A percentile compares a stretch with the other conserved stretches of the same genome.
Conservation (phyloP, 2,329 filamentous ascomycete genomes). For the Aplosporella prunicola region DNA sequence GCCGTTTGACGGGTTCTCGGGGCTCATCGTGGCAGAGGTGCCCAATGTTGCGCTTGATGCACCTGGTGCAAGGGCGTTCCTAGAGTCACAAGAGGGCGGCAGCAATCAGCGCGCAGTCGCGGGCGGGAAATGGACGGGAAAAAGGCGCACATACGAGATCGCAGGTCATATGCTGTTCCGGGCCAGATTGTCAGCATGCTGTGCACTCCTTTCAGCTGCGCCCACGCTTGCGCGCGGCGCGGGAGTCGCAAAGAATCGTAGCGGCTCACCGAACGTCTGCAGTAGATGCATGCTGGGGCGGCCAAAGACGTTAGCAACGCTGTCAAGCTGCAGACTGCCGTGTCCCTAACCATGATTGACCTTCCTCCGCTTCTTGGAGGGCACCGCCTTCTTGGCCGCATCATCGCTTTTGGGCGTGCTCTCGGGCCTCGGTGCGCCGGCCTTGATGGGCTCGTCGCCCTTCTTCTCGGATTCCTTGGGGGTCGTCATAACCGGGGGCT, state of each 20-base stretch:
- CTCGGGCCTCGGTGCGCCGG: constrained; percentile 18
- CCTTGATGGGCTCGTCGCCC: constrained; percentile 18
- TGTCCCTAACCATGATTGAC: constrained; percentile 41
- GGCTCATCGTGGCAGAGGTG: constrained; percentile 98
- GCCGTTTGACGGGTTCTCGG: constrained; percentile 73
- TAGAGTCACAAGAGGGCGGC: constrained; percentile 34
- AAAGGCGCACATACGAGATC: constrained; percentile 35
- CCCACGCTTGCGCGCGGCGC: constrained; percentile 3
- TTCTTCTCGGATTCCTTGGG: constrained; percentile 22
- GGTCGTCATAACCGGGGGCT: constrained; percentile 24
- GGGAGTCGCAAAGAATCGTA: constrained; percentile 12
- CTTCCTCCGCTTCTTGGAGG: constrained; percentile 42
- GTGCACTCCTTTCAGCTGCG: constrained; percentile 12
- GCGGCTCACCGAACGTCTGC: constrained; percentile 41
- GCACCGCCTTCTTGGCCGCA: constrained; percentile 14
- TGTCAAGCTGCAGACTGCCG: constrained; percentile 19
- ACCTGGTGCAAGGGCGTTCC: constrained; percentile 94
- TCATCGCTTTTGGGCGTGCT: not conserved
- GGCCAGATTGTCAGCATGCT: constrained; percentile 24
- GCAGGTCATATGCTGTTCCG: constrained; percentile 43
- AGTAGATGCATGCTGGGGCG: constrained; percentile 41
- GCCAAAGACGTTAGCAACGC: constrained; percentile 21
- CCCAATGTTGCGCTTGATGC: constrained; percentile 97
- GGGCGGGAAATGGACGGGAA: not conserved
- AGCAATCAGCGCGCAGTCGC: constrained; percentile 23